phyloP scores from a whole-genome alignment of 768 basidiomycete species.

The Termitomyces sp. region DNA sequence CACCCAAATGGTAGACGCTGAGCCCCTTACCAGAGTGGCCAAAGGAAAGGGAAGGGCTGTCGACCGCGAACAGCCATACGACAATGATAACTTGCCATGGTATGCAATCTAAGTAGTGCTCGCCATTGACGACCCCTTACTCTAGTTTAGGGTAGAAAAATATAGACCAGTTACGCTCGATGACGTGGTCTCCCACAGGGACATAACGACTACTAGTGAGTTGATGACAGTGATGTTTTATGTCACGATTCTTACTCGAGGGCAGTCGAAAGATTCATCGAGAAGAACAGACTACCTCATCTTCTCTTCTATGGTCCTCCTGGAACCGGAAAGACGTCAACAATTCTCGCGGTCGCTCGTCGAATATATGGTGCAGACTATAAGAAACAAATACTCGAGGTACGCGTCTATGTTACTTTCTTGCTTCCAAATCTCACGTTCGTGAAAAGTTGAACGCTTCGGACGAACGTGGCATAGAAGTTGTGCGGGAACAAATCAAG shows the following conservation, averaged over 20 bases:
- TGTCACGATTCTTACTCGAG: constrained; percentile 9
- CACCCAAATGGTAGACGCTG: constrained; percentile 45
- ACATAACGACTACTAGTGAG: constrained; percentile 93
- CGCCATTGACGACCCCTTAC: background rate
- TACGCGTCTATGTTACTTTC: constrained; percentile 24
- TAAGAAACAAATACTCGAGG: constrained; percentile 92
- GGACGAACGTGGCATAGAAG: constrained; percentile 97
- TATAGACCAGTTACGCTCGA: constrained; percentile 88
- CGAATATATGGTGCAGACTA: constrained; percentile 88
- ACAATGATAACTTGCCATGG: constrained; percentile 82
- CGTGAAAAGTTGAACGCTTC: constrained; percentile 83
- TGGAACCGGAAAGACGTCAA: constrained; percentile 97
- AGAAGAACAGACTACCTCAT: constrained; percentile 91
- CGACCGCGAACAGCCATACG: constrained; percentile 34
- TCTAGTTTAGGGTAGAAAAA: constrained; percentile 84
- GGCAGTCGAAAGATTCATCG: constrained; percentile 93
- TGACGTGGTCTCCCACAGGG: constrained; percentile 95
- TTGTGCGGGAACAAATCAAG: constrained; percentile 98
- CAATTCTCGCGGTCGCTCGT: constrained; percentile 92
- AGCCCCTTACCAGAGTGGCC: constrained; percentile 28
- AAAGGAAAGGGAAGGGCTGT: constrained; percentile 75
- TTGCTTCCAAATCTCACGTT: background rate
- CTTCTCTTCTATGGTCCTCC: constrained; percentile 97
- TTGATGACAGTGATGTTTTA: constrained; percentile 7
- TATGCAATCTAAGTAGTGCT: constrained; percentile 23